Base-by-base conservation (phyloP, 805 yeast species). In the Starmerella riodocensis region DNA sequence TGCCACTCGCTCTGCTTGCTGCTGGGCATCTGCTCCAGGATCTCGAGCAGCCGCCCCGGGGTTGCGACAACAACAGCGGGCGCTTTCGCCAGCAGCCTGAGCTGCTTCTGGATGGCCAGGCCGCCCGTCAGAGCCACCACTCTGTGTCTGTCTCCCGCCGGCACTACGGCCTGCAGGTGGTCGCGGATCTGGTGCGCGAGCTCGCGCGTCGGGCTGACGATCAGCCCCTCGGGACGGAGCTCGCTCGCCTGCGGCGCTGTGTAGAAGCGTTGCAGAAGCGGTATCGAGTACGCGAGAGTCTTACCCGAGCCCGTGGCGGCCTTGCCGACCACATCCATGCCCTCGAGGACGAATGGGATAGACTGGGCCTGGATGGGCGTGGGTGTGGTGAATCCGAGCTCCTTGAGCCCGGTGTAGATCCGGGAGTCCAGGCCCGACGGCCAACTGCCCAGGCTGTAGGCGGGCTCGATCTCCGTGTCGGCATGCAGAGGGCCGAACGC, bases 241-340 rank as follows among this genome's bases (percentile, higher is more conserved):
- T n/a, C 24, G 11, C 13, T 25, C 1, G 13, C 26, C 32, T 31
- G 40, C 13, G 44, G 45, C 58, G 57, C 13, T 50, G 33, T 29
- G 19, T 41, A 16, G 74, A 50, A 42, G 72, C 70, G 43, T 67
- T 88, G 94, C 44, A 91, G 58, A 22, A 93, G 77, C 8, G 98
- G 96, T 21, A 91, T 73, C 33, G 95, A 95, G 58, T 83, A 91
- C 0, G 98, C 99, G 42, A 86, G 64, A 0, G 98, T 91, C 57
- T 91, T 91, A 67, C 98, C 98, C 1, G 94, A 82, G 57, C 98
- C 98, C 1, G 98, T 91, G 9, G 91, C 78, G 13, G 98, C 98
- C 55, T 88, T 91, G 40, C 98, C 98, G 48, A 91, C 76, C 4
- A 91, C 72, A 60, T 91, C 97, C 26, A 66, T 68, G 5, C 86